phyloP scores from a whole-genome alignment of 1,139 yeast species.

The Suhomyces wounanorum region DNA sequence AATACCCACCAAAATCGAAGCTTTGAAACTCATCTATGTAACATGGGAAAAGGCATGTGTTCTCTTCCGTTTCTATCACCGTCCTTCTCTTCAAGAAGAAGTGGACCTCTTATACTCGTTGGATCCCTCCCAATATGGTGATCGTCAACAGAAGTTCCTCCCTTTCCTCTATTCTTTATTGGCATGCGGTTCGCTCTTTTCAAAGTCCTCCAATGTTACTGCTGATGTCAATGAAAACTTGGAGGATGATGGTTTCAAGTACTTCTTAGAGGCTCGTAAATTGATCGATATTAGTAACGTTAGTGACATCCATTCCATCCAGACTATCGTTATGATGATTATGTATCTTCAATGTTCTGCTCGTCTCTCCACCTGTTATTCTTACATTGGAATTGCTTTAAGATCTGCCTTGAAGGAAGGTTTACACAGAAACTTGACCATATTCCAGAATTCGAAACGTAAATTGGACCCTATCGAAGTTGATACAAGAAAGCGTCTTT shows the following conservation, averaged over 20 bases:
- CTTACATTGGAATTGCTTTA: slow-evolving; percentile 89
- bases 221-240: slow-evolving; percentile 47
- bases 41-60: slow-evolving; percentile 90
- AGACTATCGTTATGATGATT: slow-evolving; percentile 72
- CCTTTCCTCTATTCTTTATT: slow-evolving; percentile 70
- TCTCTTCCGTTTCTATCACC: slow-evolving; percentile 78
- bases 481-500: slow-evolving; percentile 81
- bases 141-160: slow-evolving; percentile 71
- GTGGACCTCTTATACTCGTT: slow-evolving; percentile 55
- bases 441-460: slow-evolving; percentile 49
- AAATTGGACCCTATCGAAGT: slow-evolving; percentile 77
- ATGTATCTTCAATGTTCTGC: slow-evolving; percentile 90
- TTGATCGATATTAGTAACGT: slow-evolving; percentile 63
- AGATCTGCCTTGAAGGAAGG: slow-evolving; percentile 89
- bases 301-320: slow-evolving; percentile 53
- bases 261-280: slow-evolving; percentile 79
- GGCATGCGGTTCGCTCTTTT: slow-evolving; percentile 69
- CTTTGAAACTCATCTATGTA: slow-evolving; percentile 67
- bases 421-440: slow-evolving; percentile 70
- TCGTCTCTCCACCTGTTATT: slow-evolving; percentile 83
- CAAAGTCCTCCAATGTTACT: slow-evolving; percentile 40
- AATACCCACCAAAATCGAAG: slow-evolving; percentile 74
- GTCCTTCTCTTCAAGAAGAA: slow-evolving; percentile 73
- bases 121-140: slow-evolving; percentile 68
- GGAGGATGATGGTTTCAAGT: slow-evolving; percentile 79